Conservation (phyloP, 371 early-diverging fungal species). For the Rhizopus sp. region DNA sequence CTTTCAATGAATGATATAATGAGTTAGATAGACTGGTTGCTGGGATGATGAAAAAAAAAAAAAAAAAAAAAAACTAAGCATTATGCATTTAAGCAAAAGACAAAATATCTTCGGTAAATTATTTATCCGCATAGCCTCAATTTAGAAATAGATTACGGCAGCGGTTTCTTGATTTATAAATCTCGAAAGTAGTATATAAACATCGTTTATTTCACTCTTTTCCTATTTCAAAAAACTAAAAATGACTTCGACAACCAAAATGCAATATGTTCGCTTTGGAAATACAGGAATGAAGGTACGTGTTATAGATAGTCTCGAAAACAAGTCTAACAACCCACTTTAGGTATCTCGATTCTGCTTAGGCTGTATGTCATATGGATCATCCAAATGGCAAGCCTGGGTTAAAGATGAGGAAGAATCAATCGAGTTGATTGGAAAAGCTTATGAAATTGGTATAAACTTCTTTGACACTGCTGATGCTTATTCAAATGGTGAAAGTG, state of each 20-base stretch:
- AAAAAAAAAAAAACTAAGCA: no score
- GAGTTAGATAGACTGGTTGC: no score
- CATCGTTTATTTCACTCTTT: neutral
- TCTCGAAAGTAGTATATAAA: neutral
- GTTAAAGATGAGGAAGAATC: slow-evolving; percentile 38
- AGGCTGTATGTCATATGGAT: slow-evolving; percentile 47
- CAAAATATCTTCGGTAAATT: no score
- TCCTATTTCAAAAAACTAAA: neutral
- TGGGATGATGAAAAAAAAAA: no score
- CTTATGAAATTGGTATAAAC: slow-evolving; percentile 50
- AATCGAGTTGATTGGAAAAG: slow-evolving; percentile 36
- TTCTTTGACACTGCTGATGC: slow-evolving; percentile 38
- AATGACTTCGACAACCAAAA: slow-evolving; percentile 11
- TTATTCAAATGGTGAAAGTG: slow-evolving; percentile 48
- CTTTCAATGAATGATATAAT: no score
- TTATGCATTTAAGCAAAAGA: no score
- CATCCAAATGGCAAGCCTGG: slow-evolving; percentile 20
- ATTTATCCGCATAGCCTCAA: no score
- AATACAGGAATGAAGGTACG: slow-evolving; percentile 38
- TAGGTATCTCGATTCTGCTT: slow-evolving; percentile 40
- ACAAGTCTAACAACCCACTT: neutral
- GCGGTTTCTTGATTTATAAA: no score
- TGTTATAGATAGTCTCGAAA: no score
- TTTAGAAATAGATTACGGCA: no score
- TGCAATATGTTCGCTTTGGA: slow-evolving; percentile 45